Conservation (phyloP, 768 basidiomycete species). For the Russula sp. region DNA sequence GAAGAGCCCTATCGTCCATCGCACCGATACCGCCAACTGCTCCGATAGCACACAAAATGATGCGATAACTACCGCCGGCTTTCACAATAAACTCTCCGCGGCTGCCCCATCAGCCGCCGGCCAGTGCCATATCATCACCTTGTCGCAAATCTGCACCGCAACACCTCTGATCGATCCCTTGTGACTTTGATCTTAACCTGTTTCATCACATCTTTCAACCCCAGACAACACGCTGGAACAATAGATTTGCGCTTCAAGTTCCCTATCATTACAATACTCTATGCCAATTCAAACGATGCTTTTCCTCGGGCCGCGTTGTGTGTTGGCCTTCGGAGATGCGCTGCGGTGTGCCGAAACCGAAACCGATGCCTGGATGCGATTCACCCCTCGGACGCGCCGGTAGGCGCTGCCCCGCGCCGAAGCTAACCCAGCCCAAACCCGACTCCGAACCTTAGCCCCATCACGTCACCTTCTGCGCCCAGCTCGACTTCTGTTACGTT, state of each 20-base stretch:
- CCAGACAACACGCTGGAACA: neutral
- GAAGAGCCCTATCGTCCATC: neutral
- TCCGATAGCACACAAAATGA: too few relatives aligned
- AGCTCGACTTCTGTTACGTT: too few relatives aligned
- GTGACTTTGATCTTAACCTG: neutral
- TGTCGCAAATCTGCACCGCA: conserved; percentile 5
- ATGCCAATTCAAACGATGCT: neutral
- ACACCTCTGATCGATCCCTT: neutral
- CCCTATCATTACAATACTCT: neutral
- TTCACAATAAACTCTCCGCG: conserved; percentile 3
- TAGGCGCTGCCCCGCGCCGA: neutral
- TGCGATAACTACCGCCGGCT: conserved; percentile 10
- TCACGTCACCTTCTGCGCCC: neutral
- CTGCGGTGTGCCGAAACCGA: neutral
- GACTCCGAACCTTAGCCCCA: neutral
- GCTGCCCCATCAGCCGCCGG: conserved; percentile 9
- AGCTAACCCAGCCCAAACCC: neutral
- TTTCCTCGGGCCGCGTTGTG: neutral
- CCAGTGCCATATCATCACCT: neutral
- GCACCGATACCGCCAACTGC: neutral
- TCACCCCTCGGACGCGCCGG: neutral
- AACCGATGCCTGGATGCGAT: neutral
- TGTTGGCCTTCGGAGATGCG: neutral
- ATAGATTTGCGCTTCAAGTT: too few relatives aligned
- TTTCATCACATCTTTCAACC: conserved; percentile 2